Evolutionary conservation across 371 early-diverging fungal genomes (phyloP), one percentile per base, ranked within the genome.

Genomic region (Synchytrium microbalum): DNA sequence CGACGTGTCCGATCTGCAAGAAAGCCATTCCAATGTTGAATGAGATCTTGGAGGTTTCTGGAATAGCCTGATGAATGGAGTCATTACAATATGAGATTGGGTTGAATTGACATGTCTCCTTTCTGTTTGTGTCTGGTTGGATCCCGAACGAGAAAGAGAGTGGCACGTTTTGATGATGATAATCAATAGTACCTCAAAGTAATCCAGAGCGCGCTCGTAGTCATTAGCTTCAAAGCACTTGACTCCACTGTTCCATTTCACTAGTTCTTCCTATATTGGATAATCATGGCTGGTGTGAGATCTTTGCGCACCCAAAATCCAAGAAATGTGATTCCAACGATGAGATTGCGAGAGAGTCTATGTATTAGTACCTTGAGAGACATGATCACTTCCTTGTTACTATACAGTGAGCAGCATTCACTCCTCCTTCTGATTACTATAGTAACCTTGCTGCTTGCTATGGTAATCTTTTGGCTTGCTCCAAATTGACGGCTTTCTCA

Each of bases 1-100:
- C 83, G 72, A 88, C 83, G 68, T 91, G 83, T 28, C 85, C 85
- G 54, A 88, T 69, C 24, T 86, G 84, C 13, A 88, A 81, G 58
- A 86, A 84, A 56, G 90, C 86, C 61, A 92, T 81, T 8, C 91
- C 96, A 72, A 95, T 90, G 72, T 96, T 96, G 74, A 93, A 96
- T 78, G 92, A 90, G 64, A 95, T 92, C 76, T 93, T 94, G 38
- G 95, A 87, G 28, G 86, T 86, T 69, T 93, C 92, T 28, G 92
- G 93, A 62, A 95, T 91, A 32, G 80, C 76, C 91, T 92, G 79
- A 32, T 58, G 32, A 3, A 14, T 28, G 19, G 16, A 19, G 27
- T 24, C 10, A 57, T 14, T 0, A 30, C 0, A 29, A 23, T 29
- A 28, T 25, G 27, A 28, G 25, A 8, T 23, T 27, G 23, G 55